Conservation (phyloP, 805 yeast genomes). For the Kazachstania bromeliacearum region DNA sequence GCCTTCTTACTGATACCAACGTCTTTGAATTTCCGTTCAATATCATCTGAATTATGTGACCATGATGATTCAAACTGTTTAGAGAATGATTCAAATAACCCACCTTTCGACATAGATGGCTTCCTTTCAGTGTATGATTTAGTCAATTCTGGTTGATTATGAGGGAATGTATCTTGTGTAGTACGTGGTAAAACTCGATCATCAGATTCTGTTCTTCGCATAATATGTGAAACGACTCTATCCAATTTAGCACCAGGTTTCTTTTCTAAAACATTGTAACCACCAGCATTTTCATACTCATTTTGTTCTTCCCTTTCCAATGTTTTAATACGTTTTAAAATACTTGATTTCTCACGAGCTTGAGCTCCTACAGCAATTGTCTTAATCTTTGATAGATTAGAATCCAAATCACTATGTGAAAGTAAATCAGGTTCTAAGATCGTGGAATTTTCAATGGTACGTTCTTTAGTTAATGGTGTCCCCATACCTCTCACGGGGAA, state of each 20-base stretch:
- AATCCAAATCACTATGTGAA: not conserved
- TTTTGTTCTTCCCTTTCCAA: conserved; percentile 22
- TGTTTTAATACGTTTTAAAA: conserved; percentile 10
- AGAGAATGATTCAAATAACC: not conserved
- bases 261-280: conserved; percentile 28
- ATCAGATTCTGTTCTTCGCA: conserved; percentile 3
- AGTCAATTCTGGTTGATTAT: conserved; percentile 7
- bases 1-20: not conserved
- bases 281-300: conserved; percentile 18
- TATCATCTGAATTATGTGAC: too few species aligned
- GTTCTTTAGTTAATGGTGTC: conserved; percentile 46
- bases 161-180: conserved; percentile 21
- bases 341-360: not conserved
- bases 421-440: not conserved
- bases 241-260: conserved; percentile 30
- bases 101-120: not conserved
- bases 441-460: conserved; percentile 42
- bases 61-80: too few species aligned
- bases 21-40: not conserved
- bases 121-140: not conserved
- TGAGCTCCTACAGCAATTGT: not conserved
- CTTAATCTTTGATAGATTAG: not conserved
- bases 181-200: conserved; percentile 13
- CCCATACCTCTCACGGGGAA: conserved; percentile 80
- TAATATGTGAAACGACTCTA: conserved; percentile 18